A percentile compares a stretch with the other conserved stretches of the same genome.
Evolutionary conservation across 148 eudicot species (phyloP).

Genomic region (Chenopodium quinoa): DNA sequence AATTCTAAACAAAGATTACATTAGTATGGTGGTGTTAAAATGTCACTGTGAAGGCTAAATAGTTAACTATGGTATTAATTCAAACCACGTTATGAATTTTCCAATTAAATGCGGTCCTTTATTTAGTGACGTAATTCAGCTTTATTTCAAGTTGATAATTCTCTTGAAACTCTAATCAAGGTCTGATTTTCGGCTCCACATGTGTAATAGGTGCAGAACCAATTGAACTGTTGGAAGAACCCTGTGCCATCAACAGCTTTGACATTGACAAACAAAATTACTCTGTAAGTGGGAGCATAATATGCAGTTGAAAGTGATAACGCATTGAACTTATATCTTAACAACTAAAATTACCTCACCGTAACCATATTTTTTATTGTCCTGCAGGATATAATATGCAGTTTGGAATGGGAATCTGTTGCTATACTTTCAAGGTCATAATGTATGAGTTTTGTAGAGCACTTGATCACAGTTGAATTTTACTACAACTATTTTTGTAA

Average conservation of each 20-base stretch:
- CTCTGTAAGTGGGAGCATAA: slow-evolving; percentile 42
- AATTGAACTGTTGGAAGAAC: slow-evolving; percentile 72
- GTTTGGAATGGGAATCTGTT: slow-evolving; percentile 93
- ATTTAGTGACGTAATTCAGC: background rate
- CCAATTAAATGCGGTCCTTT: background rate
- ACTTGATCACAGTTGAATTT: slow-evolving; percentile 1
- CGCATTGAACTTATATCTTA: background rate
- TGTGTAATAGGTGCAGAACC: slow-evolving; percentile 54
- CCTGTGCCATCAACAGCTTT: slow-evolving; percentile 78
- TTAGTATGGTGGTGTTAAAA: background rate
- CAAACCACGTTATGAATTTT: background rate
- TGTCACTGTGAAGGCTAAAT: background rate
- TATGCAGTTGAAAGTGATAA: background rate
- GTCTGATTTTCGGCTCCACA: background rate
- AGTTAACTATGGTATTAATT: background rate
- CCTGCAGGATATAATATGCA: slow-evolving; percentile 71
- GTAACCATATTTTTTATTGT: slow-evolving; percentile 9
- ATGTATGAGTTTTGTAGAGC: background rate
- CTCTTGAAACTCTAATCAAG: background rate
- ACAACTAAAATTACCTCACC: background rate
- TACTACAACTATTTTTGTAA: background rate
- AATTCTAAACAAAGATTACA: background rate
- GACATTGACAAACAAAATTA: slow-evolving; percentile 74
- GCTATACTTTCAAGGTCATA: slow-evolving; percentile 66
- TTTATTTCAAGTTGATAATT: background rate